phyloP scores from a whole-genome alignment of 2,329 filamentous ascomycete genomes.

The Aspergillus sp. region DNA sequence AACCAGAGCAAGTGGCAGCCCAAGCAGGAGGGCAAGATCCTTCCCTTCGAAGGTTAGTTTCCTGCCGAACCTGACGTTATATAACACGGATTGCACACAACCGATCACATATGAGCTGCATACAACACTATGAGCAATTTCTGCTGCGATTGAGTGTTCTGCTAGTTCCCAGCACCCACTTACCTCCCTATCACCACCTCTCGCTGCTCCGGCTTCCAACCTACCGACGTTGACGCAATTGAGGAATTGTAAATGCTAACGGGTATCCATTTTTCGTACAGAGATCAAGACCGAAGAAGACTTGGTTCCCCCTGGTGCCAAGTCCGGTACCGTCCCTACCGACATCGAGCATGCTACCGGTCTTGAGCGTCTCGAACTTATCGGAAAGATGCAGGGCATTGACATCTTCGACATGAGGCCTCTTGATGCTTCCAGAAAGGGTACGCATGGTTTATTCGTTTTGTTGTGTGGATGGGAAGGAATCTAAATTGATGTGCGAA shows the following conservation, averaged over 20 bases:
- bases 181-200: neutral
- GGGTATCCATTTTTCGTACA: constrained; percentile 43
- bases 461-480: neutral
- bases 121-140: neutral
- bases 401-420: constrained; percentile 99
- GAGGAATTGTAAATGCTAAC: constrained; percentile 8
- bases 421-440: constrained; percentile 83
- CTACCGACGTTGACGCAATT: neutral
- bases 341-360: constrained; percentile 95
- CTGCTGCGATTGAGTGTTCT: constrained; percentile 7
- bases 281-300: constrained; percentile 82
- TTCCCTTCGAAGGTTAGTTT: constrained; percentile 47
- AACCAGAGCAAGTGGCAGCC: constrained; percentile 41
- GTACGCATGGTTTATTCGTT: constrained; percentile 50
- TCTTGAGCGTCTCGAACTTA: constrained; percentile 96
- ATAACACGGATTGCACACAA: constrained; percentile 14
- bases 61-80: constrained; percentile 5
- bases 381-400: constrained; percentile 98
- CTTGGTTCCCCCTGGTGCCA: constrained; percentile 79
- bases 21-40: constrained; percentile 44
- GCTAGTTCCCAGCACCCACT: neutral
- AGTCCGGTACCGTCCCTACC: constrained; percentile 80
- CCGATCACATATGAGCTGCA: neutral
- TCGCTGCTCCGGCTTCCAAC: constrained; percentile 6
- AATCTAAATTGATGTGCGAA: neutral